phyloP scores from a whole-genome alignment of 2,329 filamentous ascomycete species.

The Reticulascus tulasneorum region DNA sequence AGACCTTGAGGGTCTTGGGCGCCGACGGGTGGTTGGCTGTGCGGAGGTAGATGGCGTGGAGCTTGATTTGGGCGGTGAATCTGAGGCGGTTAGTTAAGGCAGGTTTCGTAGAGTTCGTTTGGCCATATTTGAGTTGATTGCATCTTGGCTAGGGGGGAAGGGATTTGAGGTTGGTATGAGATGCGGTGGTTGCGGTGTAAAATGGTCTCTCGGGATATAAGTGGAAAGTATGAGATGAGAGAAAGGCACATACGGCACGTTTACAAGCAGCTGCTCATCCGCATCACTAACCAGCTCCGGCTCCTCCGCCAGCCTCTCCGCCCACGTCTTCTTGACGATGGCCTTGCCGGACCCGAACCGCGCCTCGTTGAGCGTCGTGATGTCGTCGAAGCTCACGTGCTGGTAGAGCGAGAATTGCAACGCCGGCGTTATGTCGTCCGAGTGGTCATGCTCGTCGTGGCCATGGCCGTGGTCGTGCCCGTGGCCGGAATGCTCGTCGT shows the following conservation, averaged over 20 bases:
- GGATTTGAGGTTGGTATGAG: background rate
- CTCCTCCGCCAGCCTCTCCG: conserved; percentile 64
- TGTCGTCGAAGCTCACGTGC: conserved; percentile 83
- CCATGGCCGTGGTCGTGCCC: conserved; percentile 49
- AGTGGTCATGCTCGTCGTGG: conserved; percentile 74
- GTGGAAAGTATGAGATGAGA: conserved; percentile 1
- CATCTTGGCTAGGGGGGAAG: background rate
- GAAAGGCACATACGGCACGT: conserved; percentile 66
- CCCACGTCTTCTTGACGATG: conserved; percentile 88
- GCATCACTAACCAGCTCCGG: conserved; percentile 81
- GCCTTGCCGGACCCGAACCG: conserved; percentile 62
- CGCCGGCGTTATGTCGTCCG: conserved; percentile 86
- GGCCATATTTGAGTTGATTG: background rate
- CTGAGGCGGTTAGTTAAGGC: conserved; percentile 36
- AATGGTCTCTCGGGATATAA: too few relatives aligned
- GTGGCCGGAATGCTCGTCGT: conserved; percentile 48
- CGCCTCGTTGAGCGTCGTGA: conserved; percentile 82
- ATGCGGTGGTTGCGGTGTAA: background rate
- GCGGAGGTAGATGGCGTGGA: conserved; percentile 84
- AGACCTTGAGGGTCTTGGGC: conserved; percentile 80
- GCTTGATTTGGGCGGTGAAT: conserved; percentile 89
- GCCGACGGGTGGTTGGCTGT: conserved; percentile 67
- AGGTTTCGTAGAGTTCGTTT: background rate
- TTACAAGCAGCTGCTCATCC: conserved; percentile 92
- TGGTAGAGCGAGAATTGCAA: conserved; percentile 88